These are phyloP conservation scores for Xylaria palmicola DNA, from an alignment of 495 filamentous ascomycete species.

Conservation along the genomic window DNA sequence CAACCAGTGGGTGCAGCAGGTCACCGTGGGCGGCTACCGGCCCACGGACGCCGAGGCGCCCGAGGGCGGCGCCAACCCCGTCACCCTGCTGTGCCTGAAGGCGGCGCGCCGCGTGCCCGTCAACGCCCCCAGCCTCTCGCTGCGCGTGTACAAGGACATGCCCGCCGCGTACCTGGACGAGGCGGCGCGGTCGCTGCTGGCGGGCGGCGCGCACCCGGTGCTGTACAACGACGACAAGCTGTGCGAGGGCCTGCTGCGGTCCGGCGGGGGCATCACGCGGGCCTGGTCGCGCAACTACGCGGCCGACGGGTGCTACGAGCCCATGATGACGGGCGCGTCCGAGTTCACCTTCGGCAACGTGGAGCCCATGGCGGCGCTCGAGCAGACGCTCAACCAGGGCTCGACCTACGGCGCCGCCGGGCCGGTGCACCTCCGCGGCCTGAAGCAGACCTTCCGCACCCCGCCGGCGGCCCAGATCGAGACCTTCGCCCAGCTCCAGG, in stretches of 20 bases:
- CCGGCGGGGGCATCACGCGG: neutral
- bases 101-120: constrained; percentile 10
- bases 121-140: constrained; percentile 13
- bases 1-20: constrained; percentile 17
- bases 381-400: constrained; percentile 13
- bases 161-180: constrained; percentile 3
- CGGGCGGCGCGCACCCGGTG: constrained; percentile 9
- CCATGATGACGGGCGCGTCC: constrained; percentile 12
- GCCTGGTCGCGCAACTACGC: constrained; percentile 13
- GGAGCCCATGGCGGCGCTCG: constrained; percentile 10
- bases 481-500: neutral
- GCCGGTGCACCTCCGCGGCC: constrained; percentile 12
- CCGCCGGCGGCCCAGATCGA: neutral
- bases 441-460: constrained; percentile 14
- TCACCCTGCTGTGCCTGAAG: constrained; percentile 11
- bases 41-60: constrained; percentile 2
- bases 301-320: constrained; percentile 16
- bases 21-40: constrained; percentile 14
- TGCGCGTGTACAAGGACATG: constrained; percentile 11
- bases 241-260: constrained; percentile 6
- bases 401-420: constrained; percentile 14
- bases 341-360: constrained; percentile 11
- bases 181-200: constrained; percentile 3
- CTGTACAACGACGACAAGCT: constrained; percentile 15
- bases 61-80: constrained; percentile 11